Evolutionary conservation across 2,329 filamentous ascomycete species (phyloP), one percentile per base, ranked within the genome.

Genomic region (Aspergillus fischeri): DNA sequence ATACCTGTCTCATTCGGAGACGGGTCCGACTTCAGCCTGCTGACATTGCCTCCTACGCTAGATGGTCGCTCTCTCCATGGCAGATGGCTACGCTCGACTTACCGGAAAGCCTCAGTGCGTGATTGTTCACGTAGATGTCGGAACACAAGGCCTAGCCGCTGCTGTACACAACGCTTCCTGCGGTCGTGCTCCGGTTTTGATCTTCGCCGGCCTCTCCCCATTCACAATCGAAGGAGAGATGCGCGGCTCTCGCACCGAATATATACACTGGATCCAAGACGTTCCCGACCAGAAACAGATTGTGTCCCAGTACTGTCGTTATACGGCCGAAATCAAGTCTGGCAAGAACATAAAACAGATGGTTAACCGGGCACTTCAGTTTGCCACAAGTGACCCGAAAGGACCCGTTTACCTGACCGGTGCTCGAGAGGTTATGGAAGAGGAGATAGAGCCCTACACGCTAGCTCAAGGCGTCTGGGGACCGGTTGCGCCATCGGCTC

Each of bases 311-410:
- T 96, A 96, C 73, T 96, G 92, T 71, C 83, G 91, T 9, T 96
- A 94, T 68, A 78, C 87, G 0, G 90, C 82, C 3, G 92, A 96
- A 77, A 86, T 96, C 73, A 92, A 92, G 77, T 88, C 88, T 2
- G 91, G 90, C 17, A 84, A 84, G 68, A 96, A 95, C 67, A 85
- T 95, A 59, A 95, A 95, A 79, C 91, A 96, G 77, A 87, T 95
- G 76, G 89, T 96, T 59, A 91, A 91, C 69, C 86, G 91, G 1
- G 91, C 91, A 0, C 73, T 96, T 55, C 90, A 91, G 64, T 95
- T 94, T 68, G 90, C 91, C 0, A 88, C 78, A 50, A 90, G 86
- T 28, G 87, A 88, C 53, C 91, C 91, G 0, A 82, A 87, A 60
- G 91, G 91, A 0, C 91, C 91, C 0, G 90, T 92, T 0, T 95